Base-by-base conservation (phyloP, 2,329 filamentous ascomycete genomes). In the Venturia oleaginea region DNA sequence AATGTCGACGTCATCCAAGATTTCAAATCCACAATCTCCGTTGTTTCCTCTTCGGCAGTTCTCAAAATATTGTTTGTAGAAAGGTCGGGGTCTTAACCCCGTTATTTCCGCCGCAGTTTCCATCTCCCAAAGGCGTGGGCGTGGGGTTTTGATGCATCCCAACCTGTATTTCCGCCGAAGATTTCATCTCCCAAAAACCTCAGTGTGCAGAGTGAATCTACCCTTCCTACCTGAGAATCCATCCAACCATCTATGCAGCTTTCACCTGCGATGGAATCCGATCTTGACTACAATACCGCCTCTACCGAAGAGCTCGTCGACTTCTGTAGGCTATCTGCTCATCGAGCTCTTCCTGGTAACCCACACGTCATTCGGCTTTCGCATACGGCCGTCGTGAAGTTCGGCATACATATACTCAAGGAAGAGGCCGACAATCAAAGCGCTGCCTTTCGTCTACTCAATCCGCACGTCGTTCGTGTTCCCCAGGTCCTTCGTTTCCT, bases 331-430 rank as follows among this genome's bases (percentile, higher is more conserved):
- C 7, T n/a, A 24, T 48, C n/a, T 63, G n/a, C 43, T 48, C 43
- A 48, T 48, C n/a, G n/a, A 24, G 43, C 43, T n/a, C 7, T 66
- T 40, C 59, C 65, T 34, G 55, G 64, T 13, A 3, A 10, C 17
- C 19, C 19, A 2, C 22, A 59, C 32, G 61, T 63, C n/a, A 65
- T 63, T 24, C 54, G n/a, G 24, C 37, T 67, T 27, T 65, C 54
- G 22, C 63, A 64, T 48, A 15, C 38, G 17, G 60, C 65, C 10
- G 27, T 59, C 54, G 24, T 59, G 6, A 59, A 59, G 17, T 59
- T 59, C 4, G 54, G 54, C 15, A 19, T 19, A 11, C 24, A 2
- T 2, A 8, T 57, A 37, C 27, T 22, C 27, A 32, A 57, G 24
- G 30, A 59, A 38, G 54, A 59, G n/a, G 27, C 54, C 24, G 54